Percentiles rank a stretch among this genome's conserved stretches.
These are phyloP conservation scores for Wickerhamiella parazyma DNA, from an alignment of 805 yeast genomes.

Conservation along the genomic window DNA sequence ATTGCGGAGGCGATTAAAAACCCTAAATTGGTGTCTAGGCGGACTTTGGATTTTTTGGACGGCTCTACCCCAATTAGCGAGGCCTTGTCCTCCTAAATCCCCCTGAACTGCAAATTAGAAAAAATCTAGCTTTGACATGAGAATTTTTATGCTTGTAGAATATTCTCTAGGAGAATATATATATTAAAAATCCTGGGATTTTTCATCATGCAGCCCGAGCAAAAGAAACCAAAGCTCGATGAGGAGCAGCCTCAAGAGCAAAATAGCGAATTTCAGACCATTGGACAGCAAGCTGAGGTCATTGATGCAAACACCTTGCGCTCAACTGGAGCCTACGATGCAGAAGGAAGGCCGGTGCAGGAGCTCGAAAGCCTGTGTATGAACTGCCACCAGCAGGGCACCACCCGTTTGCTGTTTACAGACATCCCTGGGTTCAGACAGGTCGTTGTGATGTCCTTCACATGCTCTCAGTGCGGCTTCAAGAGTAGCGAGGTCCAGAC, in stretches of 20 bases:
- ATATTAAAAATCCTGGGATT: background rate
- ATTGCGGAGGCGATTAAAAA: slow-evolving; percentile 20
- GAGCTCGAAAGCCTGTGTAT: slow-evolving; percentile 91
- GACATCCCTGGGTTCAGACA: slow-evolving; percentile 85
- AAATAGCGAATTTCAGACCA: slow-evolving; percentile 3
- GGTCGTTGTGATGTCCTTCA: slow-evolving; percentile 84
- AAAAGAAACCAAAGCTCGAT: slow-evolving; percentile 6
- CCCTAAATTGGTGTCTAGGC: slow-evolving; percentile 11
- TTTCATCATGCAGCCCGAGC: slow-evolving; percentile 1
- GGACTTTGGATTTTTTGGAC: slow-evolving; percentile 16
- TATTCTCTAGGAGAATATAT: background rate
- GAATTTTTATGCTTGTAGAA: too few species aligned
- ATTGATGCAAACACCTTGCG: slow-evolving; percentile 37
- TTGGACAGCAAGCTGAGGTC: slow-evolving; percentile 27
- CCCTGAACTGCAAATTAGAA: too few species aligned
- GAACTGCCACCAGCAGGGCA: slow-evolving; percentile 83
- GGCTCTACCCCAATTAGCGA: slow-evolving; percentile 9
- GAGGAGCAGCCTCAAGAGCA: background rate
- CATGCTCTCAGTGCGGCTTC: slow-evolving; percentile 88
- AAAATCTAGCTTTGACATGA: too few species aligned
- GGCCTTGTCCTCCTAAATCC: background rate
- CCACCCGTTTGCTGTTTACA: slow-evolving; percentile 71
- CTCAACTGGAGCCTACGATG: slow-evolving; percentile 66
- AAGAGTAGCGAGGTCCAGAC: slow-evolving; percentile 89
- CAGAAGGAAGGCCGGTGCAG: slow-evolving; percentile 87